These are phyloP conservation scores for Cladosporium sphaerospermum DNA, from an alignment of 2,329 filamentous ascomycete species.

Conservation along the genomic window DNA sequence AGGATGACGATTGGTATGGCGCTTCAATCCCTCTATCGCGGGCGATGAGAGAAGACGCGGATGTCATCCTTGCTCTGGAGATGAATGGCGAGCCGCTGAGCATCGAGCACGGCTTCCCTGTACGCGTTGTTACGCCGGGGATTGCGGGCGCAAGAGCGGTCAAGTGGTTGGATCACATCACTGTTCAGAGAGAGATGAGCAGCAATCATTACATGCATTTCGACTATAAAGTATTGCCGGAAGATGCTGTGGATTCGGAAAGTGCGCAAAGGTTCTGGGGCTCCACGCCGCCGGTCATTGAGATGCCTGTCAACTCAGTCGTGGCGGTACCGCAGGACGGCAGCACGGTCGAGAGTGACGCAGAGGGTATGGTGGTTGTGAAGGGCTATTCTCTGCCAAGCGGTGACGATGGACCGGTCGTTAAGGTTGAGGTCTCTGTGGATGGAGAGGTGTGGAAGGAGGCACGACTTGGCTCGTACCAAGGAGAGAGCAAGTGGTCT, in stretches of 20 bases:
- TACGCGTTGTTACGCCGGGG: conserved; percentile 53
- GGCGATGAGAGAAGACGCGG: conserved; percentile 48
- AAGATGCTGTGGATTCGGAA: conserved; percentile 42
- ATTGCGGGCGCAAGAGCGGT: conserved; percentile 62
- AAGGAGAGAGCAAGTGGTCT: conserved; percentile 48
- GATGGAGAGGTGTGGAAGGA: conserved; percentile 61
- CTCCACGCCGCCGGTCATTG: conserved; percentile 54
- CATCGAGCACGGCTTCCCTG: conserved; percentile 58
- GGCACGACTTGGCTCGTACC: conserved; percentile 45
- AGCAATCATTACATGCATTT: conserved; percentile 56
- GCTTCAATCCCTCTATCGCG: conserved; percentile 50
- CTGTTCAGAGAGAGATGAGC: conserved; percentile 49
- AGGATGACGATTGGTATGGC: conserved; percentile 56
- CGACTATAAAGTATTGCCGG: conserved; percentile 52
- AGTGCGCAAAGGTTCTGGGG: conserved; percentile 51
- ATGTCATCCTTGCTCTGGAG: conserved; percentile 63
- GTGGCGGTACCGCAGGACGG: conserved; percentile 49
- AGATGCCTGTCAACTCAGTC: conserved; percentile 62
- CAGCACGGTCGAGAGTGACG: conserved; percentile 46
- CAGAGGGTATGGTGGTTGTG: conserved; percentile 35
- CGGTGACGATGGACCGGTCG: conserved; percentile 57
- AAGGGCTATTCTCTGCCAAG: conserved; percentile 63
- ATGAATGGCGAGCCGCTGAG: conserved; percentile 64
- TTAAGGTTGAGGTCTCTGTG: conserved; percentile 59
- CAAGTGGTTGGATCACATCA: conserved; percentile 57